Base-by-base conservation (phyloP, 371 early-diverging fungal species). In the Haplosporangium sp. region DNA sequence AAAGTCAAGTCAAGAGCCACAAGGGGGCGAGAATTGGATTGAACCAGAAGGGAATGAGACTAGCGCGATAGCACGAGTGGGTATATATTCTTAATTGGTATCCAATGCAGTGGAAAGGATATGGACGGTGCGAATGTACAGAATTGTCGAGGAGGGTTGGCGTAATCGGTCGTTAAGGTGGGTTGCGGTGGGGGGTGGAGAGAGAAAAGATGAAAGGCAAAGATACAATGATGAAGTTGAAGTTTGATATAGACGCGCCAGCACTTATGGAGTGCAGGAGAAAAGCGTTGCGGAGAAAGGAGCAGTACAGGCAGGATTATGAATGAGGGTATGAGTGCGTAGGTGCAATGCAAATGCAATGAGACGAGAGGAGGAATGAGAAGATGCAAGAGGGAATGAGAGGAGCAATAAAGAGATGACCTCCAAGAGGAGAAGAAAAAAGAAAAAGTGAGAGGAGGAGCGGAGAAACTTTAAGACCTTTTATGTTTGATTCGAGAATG, bases 401-500 rank as follows among this genome's bases (percentile, higher is more conserved):
- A 51, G 43, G 37, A 51, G 48, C 16, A 61, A 41, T 16, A 21
- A 20, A 40, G 21, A 45, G 45, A 45, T n/a, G n/a, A n/a, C n/a
- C n/a, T n/a, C n/a, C n/a, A 20, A 18, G n/a, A 16, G 45, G 14
- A 20, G 55, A 46, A 41, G 55, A 45, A 12, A 9, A 6, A 2
- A 45, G 29, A 47, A 14, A 59, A 13, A 37, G 14, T n/a, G 0
- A 16, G 43, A 43, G 48, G 9, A 36, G 37, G 29, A 29, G n/a
- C 6, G 37, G n/a, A 47, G 6, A 13, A 47, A 48, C 48, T 48
- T 16, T 48, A 48, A 48, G 48, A 7, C 48, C 20, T 48, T 48
- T 48, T 48, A 48, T 48, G 48, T 48, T 48, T 48, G 48, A 48
- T 48, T n/a, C n/a, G n/a, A n/a, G n/a, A n/a, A n/a, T n/a, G n/a